phyloP scores from a whole-genome alignment of 306 rosid genomes.

The Arachis hypogaea region DNA sequence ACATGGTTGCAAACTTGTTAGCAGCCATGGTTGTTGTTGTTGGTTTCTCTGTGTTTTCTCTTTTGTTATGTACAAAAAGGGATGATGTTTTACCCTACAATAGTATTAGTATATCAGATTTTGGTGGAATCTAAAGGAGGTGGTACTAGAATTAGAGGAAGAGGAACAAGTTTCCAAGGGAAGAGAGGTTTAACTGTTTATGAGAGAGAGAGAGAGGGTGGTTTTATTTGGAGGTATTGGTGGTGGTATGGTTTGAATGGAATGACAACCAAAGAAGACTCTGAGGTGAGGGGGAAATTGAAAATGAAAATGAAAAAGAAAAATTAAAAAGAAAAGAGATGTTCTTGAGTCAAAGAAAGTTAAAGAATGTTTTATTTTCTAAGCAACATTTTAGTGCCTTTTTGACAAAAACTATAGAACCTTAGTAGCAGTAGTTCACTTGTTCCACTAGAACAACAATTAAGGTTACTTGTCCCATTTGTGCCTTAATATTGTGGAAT shows the following conservation, averaged over 20 bases:
- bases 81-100: background rate
- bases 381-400: slow-evolving; percentile 25
- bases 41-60: slow-evolving; percentile 41
- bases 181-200: slow-evolving; percentile 42
- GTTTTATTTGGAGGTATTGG: slow-evolving; percentile 53
- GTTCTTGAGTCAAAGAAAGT: slow-evolving; percentile 50
- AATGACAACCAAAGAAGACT: slow-evolving; percentile 54
- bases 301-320: background rate
- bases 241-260: slow-evolving; percentile 40
- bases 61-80: slow-evolving; percentile 56
- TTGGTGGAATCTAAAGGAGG: background rate
- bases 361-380: slow-evolving; percentile 46
- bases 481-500: background rate
- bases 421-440: slow-evolving; percentile 22
- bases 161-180: slow-evolving; percentile 22
- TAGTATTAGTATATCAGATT: slow-evolving; percentile 24
- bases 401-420: slow-evolving; percentile 24
- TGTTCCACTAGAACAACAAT: background rate
- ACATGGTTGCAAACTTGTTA: slow-evolving; percentile 89
- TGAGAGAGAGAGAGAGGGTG: slow-evolving; percentile 35
- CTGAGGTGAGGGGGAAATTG: background rate
- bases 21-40: slow-evolving; percentile 67
- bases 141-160: slow-evolving; percentile 22
- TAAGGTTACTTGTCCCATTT: too few species aligned
- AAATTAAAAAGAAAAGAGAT: background rate